These are phyloP conservation scores for Lanmaoa pseudosensibilis DNA, from an alignment of 768 basidiomycete genomes.

Conservation along the genomic window DNA sequence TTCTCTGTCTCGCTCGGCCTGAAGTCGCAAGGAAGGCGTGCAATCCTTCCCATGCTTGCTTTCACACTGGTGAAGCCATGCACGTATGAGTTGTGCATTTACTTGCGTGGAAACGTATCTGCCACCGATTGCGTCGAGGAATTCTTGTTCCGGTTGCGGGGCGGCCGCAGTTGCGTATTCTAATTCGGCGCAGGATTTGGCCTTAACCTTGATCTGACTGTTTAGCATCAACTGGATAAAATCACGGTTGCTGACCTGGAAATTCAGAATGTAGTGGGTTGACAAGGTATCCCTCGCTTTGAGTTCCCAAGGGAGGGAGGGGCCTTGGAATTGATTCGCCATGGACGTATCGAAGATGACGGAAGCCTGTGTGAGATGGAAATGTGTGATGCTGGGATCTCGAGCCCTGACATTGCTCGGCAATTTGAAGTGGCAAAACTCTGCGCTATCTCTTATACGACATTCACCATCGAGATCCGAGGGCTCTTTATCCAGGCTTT, in stretches of 20 bases:
- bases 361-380: constrained; percentile 13
- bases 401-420: neutral
- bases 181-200: neutral
- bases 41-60: constrained; percentile 10
- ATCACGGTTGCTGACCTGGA: constrained; percentile 7
- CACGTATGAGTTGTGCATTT: constrained; percentile 8
- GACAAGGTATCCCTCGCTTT: neutral
- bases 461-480: constrained; percentile 8
- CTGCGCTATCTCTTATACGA: neutral
- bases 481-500: constrained; percentile 11
- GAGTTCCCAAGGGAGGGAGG: constrained; percentile 12
- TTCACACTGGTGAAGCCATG: constrained; percentile 18
- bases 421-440: constrained; percentile 10
- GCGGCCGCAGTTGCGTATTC: neutral
- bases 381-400: constrained; percentile 11
- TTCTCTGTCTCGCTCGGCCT: no score
- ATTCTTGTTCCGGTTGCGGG: neutral
- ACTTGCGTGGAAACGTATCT: constrained; percentile 5
- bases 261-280: constrained; percentile 1
- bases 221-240: neutral
- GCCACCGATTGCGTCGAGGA: constrained; percentile 7
- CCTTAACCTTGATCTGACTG: neutral
- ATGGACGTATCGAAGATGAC: constrained; percentile 1
- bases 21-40: neutral
- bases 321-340: neutral